Evolutionary conservation across 352 stramenopile genomes (phyloP).

Genomic region (Phytophthora kernoviae): DNA sequence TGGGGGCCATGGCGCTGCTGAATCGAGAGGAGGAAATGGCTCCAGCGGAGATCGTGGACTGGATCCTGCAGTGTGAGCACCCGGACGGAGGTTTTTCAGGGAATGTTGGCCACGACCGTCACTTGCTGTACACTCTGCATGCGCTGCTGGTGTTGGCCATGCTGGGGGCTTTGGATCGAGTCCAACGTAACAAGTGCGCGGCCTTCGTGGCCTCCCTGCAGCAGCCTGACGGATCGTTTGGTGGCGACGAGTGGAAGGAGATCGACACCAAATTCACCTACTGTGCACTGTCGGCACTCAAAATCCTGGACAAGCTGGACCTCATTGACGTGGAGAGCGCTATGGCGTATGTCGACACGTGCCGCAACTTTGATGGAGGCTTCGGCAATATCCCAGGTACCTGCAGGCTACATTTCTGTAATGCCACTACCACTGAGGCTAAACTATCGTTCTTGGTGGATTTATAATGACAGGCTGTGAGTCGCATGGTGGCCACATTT

Average conservation of each 20-base stretch:
- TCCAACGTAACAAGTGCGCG: slow-evolving; percentile 83
- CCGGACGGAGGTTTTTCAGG: slow-evolving; percentile 94
- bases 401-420: background rate
- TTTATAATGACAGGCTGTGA: slow-evolving; percentile 85
- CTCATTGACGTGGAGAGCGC: slow-evolving; percentile 90
- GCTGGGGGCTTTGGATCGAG: slow-evolving; percentile 80
- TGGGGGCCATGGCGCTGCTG: slow-evolving; percentile 95
- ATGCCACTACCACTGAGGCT: background rate
- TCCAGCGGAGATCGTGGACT: slow-evolving; percentile 91
- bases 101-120: slow-evolving; percentile 96
- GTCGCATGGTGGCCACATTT: slow-evolving; percentile 97
- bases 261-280: slow-evolving; percentile 99
- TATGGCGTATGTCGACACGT: slow-evolving; percentile 94
- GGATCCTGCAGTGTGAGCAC: slow-evolving; percentile 95
- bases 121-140: slow-evolving; percentile 98
- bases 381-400: slow-evolving; percentile 84
- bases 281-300: slow-evolving; percentile 95
- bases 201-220: slow-evolving; percentile 91
- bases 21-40: slow-evolving; percentile 86
- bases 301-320: slow-evolving; percentile 91
- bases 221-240: slow-evolving; percentile 97
- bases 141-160: slow-evolving; percentile 98
- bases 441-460: background rate
- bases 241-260: slow-evolving; percentile 96
- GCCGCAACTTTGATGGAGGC: slow-evolving; percentile 97